These are phyloP conservation scores for Scleromitrula shiraiana DNA, from an alignment of 2,329 filamentous ascomycete genomes.

Conservation along the genomic window DNA sequence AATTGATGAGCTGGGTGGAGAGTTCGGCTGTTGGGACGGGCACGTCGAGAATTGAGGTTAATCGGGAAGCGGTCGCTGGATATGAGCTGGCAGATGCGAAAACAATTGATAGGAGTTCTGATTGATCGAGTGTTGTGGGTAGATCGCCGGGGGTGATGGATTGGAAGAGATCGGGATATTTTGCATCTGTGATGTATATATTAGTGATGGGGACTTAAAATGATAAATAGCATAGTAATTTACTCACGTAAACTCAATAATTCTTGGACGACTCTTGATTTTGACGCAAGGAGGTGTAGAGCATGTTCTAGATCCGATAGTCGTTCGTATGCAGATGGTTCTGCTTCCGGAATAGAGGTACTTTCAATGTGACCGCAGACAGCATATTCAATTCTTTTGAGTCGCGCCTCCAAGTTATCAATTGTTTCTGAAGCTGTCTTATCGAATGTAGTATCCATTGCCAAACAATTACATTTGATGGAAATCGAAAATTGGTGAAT, in stretches of 20 bases:
- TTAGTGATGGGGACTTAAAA: conserved; percentile 11
- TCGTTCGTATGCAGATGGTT: conserved; percentile 13
- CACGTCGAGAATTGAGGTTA: conserved; percentile 28
- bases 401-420: conserved; percentile 26
- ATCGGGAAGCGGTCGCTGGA: conserved; percentile 27
- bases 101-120: conserved; percentile 24
- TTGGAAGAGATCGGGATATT: conserved; percentile 29
- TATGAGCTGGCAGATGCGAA: conserved; percentile 29
- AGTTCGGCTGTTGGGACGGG: conserved; percentile 26
- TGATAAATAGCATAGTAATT: no score
- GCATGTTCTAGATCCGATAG: conserved; percentile 18
- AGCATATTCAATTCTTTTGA: conserved; percentile 27
- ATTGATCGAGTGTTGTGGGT: conserved; percentile 24
- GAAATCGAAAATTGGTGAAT: neutral
- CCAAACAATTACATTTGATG: neutral
- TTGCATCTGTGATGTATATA: conserved; percentile 22
- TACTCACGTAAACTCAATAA: conserved; percentile 28
- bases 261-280: conserved; percentile 27
- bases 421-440: conserved; percentile 28
- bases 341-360: conserved; percentile 3
- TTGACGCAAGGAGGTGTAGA: conserved; percentile 24
- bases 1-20: conserved; percentile 27
- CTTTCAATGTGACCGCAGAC: conserved; percentile 19
- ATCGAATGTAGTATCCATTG: conserved; percentile 27
- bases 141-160: conserved; percentile 18